Percentiles rank a stretch among this genome's conserved stretches.
Conservation (phyloP, 2,329 filamentous ascomycete genomes). For the Amylocarpus encephaloides region DNA sequence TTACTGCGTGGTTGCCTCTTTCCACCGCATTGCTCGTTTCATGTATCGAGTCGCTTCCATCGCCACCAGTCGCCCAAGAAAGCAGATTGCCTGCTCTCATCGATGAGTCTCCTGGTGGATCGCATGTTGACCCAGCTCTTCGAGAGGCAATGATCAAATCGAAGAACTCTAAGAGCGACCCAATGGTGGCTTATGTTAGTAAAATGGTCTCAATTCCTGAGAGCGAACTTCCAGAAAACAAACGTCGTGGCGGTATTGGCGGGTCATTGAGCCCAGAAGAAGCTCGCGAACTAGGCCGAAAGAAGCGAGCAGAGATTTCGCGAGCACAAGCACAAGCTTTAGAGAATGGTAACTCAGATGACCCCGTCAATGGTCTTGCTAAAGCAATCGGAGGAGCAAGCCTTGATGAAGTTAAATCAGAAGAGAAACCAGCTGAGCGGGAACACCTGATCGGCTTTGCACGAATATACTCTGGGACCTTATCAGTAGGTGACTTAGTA, state of each 20-base stretch:
- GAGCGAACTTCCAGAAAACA: slow-evolving; percentile 86
- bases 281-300: slow-evolving; percentile 77
- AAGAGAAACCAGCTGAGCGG: slow-evolving; percentile 58
- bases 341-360: slow-evolving; percentile 23
- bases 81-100: slow-evolving; percentile 74
- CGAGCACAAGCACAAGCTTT: slow-evolving; percentile 56
- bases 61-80: slow-evolving; percentile 72
- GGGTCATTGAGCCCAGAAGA: slow-evolving; percentile 80
- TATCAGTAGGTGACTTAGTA: slow-evolving; percentile 82
- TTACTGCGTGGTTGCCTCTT: slow-evolving; percentile 83
- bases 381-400: slow-evolving; percentile 54
- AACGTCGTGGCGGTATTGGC: slow-evolving; percentile 57
- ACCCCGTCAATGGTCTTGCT: slow-evolving; percentile 41
- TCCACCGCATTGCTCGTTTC: slow-evolving; percentile 91
- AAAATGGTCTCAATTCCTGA: slow-evolving; percentile 97
- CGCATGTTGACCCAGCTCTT: slow-evolving; percentile 61
- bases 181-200: slow-evolving; percentile 90
- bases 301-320: slow-evolving; percentile 84
- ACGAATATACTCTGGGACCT: slow-evolving; percentile 81
- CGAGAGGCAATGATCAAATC: slow-evolving; percentile 80
- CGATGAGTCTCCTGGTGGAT: slow-evolving; percentile 69
- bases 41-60: slow-evolving; percentile 86
- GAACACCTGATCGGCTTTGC: slow-evolving; percentile 95
- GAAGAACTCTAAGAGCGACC: slow-evolving; percentile 61
- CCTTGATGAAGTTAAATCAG: slow-evolving; percentile 47